Evolutionary conservation across 805 yeast species (phyloP).

Genomic region (Candida railenensis): DNA sequence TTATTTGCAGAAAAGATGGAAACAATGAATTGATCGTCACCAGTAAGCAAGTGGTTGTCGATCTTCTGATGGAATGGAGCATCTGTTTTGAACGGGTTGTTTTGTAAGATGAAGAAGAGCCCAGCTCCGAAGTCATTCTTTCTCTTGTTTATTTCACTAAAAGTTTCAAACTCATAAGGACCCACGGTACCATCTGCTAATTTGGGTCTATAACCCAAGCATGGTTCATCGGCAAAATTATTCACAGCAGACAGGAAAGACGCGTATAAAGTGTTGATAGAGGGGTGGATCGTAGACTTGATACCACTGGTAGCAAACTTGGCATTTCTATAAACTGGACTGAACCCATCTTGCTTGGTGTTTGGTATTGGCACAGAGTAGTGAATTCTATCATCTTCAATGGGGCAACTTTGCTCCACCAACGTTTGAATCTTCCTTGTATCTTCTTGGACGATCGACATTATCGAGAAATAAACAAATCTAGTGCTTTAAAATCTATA

Average conservation of each 20-base stretch:
- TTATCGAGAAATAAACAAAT: too few species aligned
- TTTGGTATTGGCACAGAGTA: slow-evolving; percentile 34
- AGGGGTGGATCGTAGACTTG: slow-evolving; percentile 37
- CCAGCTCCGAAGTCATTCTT: slow-evolving; percentile 38
- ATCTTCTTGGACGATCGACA: slow-evolving; percentile 12
- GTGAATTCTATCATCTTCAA: slow-evolving; percentile 7
- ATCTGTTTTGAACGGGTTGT: slow-evolving; percentile 31
- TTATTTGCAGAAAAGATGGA: slow-evolving; percentile 58
- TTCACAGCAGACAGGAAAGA: slow-evolving; percentile 43
- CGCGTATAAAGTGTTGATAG: slow-evolving; percentile 43
- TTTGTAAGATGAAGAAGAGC: slow-evolving; percentile 27
- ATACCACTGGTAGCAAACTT: slow-evolving; percentile 10
- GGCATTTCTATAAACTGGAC: slow-evolving; percentile 49
- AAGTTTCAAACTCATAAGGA: slow-evolving; percentile 27
- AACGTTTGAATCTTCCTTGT: slow-evolving; percentile 11
- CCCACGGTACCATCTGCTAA: slow-evolving; percentile 28
- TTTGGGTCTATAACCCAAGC: slow-evolving; percentile 46
- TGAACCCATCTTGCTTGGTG: slow-evolving; percentile 42
- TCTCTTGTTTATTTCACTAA: slow-evolving; percentile 20
- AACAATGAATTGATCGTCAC: slow-evolving; percentile 45
- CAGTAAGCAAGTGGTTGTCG: slow-evolving; percentile 11
- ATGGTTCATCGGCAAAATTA: slow-evolving; percentile 33
- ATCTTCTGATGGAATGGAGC: slow-evolving; percentile 25
- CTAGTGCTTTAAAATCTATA: not conserved
- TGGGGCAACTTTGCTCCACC: slow-evolving; percentile 10